A percentile compares a stretch with the other conserved stretches of the same genome.
phyloP scores from a whole-genome alignment of 305 asterid genomes.

The Caryopteris hybrid region DNA sequence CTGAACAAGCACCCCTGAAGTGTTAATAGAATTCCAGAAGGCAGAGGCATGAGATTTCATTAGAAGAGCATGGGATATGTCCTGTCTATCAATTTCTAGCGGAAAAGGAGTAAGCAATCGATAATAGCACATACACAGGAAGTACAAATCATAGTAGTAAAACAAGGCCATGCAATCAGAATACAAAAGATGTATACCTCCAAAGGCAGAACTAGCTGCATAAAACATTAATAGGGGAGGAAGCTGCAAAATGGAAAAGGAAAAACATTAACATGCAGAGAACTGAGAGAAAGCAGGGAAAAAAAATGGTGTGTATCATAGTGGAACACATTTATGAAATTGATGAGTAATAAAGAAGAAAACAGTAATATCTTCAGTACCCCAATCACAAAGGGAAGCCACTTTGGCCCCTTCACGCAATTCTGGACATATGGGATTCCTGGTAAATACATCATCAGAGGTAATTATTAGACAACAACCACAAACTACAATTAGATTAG shows the following conservation, averaged over 20 bases:
- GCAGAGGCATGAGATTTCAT: not conserved
- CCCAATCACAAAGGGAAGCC: slow-evolving; percentile 73
- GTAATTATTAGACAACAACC: not conserved
- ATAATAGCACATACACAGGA: not conserved
- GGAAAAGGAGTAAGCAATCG: not conserved
- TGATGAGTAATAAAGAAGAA: not conserved
- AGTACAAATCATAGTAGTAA: not conserved
- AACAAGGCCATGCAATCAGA: not conserved
- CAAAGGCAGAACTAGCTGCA: slow-evolving; percentile 68
- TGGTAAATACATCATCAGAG: slow-evolving; percentile 17
- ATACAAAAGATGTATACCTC: slow-evolving; percentile 39
- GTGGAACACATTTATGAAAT: not conserved
- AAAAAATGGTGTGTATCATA: not conserved
- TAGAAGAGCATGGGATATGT: not conserved
- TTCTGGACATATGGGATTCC: slow-evolving; percentile 64
- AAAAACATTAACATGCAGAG: not conserved
- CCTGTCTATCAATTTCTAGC: not conserved
- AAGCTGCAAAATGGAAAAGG: slow-evolving; percentile 35
- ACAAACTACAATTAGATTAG: not conserved
- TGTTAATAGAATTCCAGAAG: not conserved
- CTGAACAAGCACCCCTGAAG: not conserved
- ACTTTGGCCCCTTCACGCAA: slow-evolving; percentile 61
- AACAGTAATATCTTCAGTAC: slow-evolving; percentile 24
- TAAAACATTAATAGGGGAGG: slow-evolving; percentile 58
- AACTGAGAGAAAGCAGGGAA: not conserved